These are phyloP conservation scores for Cenchrus americanus DNA, from an alignment of 176 grass and related monocot species.

Conservation along the genomic window DNA sequence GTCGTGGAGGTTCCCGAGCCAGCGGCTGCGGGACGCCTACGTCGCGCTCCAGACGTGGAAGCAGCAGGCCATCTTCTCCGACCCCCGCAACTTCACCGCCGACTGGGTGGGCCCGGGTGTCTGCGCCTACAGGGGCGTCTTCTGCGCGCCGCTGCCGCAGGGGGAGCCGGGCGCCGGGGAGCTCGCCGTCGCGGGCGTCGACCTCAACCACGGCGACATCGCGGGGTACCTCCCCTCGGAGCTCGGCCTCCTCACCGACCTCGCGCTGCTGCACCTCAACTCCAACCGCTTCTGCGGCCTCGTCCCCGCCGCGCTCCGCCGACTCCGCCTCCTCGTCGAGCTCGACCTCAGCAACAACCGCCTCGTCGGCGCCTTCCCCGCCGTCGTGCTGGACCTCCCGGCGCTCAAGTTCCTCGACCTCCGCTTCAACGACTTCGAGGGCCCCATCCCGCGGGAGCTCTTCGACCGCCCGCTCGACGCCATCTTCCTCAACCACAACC, in stretches of 20 bases:
- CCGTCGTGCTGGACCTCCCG: conserved; percentile 71
- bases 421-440: conserved; percentile 88
- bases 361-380: conserved; percentile 73
- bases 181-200: conserved; percentile 71
- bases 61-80: conserved; percentile 79
- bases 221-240: conserved; percentile 85
- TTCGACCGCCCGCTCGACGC: conserved; percentile 79
- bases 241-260: conserved; percentile 80
- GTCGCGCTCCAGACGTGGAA: conserved; percentile 72
- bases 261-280: conserved; percentile 89
- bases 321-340: conserved; percentile 72
- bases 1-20: conserved; percentile 58
- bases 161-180: conserved; percentile 19
- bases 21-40: conserved; percentile 62
- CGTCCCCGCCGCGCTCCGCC: conserved; percentile 55
- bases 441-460: conserved; percentile 55
- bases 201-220: conserved; percentile 98
- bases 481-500: conserved; percentile 92
- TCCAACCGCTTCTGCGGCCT: conserved; percentile 93
- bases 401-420: conserved; percentile 71
- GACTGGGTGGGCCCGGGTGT: conserved; percentile 64
- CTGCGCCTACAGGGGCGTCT: conserved; percentile 65
- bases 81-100: conserved; percentile 61
- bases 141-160: conserved; percentile 38
- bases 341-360: conserved; percentile 99